phyloP scores from a whole-genome alignment of 805 yeast genomes.

The Wickerhamomyces hampshirensis region DNA sequence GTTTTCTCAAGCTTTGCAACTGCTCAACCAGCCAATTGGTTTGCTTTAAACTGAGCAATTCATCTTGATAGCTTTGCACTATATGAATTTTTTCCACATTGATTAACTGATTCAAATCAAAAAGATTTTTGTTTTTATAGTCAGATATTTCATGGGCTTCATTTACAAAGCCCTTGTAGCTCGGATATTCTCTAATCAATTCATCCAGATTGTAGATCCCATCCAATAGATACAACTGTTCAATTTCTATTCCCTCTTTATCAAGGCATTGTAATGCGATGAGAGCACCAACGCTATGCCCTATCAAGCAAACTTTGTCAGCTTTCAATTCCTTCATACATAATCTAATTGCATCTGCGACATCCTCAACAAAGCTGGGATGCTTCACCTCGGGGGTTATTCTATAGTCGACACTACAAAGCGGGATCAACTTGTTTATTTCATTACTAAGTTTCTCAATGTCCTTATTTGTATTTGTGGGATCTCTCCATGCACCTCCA shows the following conservation, averaged over 20 bases:
- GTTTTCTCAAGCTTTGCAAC: slow-evolving; percentile 23
- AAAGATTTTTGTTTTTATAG: slow-evolving; percentile 12
- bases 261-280: slow-evolving; percentile 14
- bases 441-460: slow-evolving; percentile 31
- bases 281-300: slow-evolving; percentile 84
- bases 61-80: slow-evolving; percentile 64
- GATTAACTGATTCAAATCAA: slow-evolving; percentile 4
- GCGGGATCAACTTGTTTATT: slow-evolving; percentile 16
- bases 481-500: slow-evolving; percentile 90
- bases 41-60: slow-evolving; percentile 52
- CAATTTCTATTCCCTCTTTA: slow-evolving; percentile 7
- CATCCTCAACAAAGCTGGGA: slow-evolving; percentile 60
- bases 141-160: slow-evolving; percentile 45
- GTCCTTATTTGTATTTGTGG: slow-evolving; percentile 54
- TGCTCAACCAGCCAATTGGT: slow-evolving; percentile 34
- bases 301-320: slow-evolving; percentile 37
- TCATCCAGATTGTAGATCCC: slow-evolving; percentile 60
- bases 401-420: slow-evolving; percentile 52
- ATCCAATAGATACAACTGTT: slow-evolving; percentile 44
- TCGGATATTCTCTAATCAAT: slow-evolving; percentile 57
- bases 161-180: slow-evolving; percentile 49
- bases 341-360: slow-evolving; percentile 31
- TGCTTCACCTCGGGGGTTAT: slow-evolving; percentile 57
- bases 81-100: slow-evolving; percentile 28
- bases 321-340: slow-evolving; percentile 6